Base-by-base conservation (phyloP, 305 asterid genomes). In the Fraxinus nigra region DNA sequence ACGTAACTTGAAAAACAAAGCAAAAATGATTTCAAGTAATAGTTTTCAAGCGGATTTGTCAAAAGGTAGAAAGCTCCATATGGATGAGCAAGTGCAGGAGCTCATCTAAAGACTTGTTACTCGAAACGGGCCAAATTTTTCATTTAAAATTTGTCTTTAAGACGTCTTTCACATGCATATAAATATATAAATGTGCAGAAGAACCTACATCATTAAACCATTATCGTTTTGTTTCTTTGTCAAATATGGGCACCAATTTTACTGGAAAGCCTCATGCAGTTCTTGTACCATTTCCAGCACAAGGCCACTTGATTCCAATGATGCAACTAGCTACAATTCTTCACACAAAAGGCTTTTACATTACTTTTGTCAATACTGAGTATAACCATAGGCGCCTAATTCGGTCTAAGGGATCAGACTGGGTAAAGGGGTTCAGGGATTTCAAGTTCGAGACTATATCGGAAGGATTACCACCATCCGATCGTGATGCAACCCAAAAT, bases 391-490 rank as follows among this genome's bases (percentile, higher is more conserved):
- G 67, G 65, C 87, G 87, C 0, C 75, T 88, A 75, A 37, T 87
- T 51, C 83, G 85, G 40, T 87, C 92, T 2, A 82, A 83, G 61
- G 89, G 92, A 4, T 63, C 77, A 0, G 85, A 85, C 0, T 84
- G 85, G 56, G 77, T 87, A 61, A 80, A 76, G 24, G 87, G 88
- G 54, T 80, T 84, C 61, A 51, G 79, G 0, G 82, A 85, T 81
- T 82, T 87, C 78, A 67, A 0, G 48, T 89, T 89, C 28, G 88
- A 87, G 46, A 80, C 90, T 8, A 87, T 89, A 32, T 75, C 88
- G 0, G 90, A 89, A 9, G 92, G 90, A 3, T 67, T 89, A 37
- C 92, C 89, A 6, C 83, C 83, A 2, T 85, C 90, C 7, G 89
- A 89, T 38, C 82, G 46, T n/a, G 79, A 89, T 26, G 90, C 85